These are phyloP conservation scores for Amanita jacksonii DNA, from an alignment of 768 basidiomycete genomes.

Conservation along the genomic window DNA sequence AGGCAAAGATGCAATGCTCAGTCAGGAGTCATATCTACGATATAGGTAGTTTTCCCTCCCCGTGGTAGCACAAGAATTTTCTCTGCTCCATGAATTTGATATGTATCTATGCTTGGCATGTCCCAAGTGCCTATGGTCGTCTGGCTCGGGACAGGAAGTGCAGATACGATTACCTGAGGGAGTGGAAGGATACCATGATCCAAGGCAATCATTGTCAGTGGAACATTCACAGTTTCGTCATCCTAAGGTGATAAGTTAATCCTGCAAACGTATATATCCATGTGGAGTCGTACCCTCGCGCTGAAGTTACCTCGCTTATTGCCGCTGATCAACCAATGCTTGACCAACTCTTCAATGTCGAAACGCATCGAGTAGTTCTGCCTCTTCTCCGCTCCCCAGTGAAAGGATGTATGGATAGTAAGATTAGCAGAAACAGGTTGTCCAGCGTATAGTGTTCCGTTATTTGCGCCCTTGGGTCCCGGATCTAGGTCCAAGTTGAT, in stretches of 20 bases:
- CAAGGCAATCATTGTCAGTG: constrained; percentile 76
- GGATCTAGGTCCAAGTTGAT: constrained; percentile 39
- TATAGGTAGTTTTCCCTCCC: constrained; percentile 73
- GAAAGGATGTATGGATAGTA: constrained; percentile 61
- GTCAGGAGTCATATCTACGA: constrained; percentile 63
- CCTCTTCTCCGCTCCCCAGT: constrained; percentile 52
- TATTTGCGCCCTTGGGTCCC: constrained; percentile 16
- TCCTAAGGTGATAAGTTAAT: constrained; percentile 34
- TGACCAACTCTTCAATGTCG: constrained; percentile 71
- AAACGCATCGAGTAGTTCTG: constrained; percentile 55
- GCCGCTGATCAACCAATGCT: constrained; percentile 87
- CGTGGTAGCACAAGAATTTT: constrained; percentile 74
- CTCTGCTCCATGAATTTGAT: constrained; percentile 80
- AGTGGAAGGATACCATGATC: constrained; percentile 74
- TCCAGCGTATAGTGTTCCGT: constrained; percentile 64
- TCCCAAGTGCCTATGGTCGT: constrained; percentile 48
- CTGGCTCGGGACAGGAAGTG: constrained; percentile 43
- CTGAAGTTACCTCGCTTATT: constrained; percentile 77
- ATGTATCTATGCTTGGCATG: constrained; percentile 64
- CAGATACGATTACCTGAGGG: constrained; percentile 60
- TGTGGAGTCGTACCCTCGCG: constrained; percentile 44
- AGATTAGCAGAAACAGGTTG: constrained; percentile 72
- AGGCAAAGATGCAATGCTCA: too few relatives aligned
- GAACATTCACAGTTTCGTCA: constrained; percentile 44
- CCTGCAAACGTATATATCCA: constrained; percentile 6